Evolutionary conservation across 176 grass and related monocot species (phyloP).

Genomic region (Carex littledalei): DNA sequence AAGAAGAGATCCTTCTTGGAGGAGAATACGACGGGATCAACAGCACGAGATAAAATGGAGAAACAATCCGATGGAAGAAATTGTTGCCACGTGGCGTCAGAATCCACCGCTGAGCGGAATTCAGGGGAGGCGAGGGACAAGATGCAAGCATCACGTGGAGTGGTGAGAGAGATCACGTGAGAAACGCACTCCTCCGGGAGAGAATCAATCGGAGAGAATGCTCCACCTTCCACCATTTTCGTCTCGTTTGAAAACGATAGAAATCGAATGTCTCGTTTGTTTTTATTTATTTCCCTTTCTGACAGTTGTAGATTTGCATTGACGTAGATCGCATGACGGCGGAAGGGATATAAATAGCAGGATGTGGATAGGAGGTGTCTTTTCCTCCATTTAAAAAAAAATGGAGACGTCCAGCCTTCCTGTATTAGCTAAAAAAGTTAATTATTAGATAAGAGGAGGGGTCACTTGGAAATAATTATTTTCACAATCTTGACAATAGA

Average conservation of each 20-base stretch:
- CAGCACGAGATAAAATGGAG: slow-evolving; percentile 41
- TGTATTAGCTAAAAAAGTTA: not conserved
- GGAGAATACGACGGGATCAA: not conserved
- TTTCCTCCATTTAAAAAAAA: not conserved
- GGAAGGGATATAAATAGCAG: not conserved
- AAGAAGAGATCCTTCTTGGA: slow-evolving; percentile 76
- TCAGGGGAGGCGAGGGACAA: slow-evolving; percentile 43
- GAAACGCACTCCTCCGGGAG: slow-evolving; percentile 71
- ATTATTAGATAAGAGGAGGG: too few species aligned
- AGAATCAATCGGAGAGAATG: slow-evolving; percentile 28
- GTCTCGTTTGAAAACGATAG: not conserved
- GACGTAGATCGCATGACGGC: not conserved
- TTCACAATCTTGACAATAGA: too few species aligned
- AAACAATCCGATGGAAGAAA: slow-evolving; percentile 58
- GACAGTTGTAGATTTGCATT: not conserved
- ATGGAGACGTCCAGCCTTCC: not conserved
- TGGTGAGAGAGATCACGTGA: slow-evolving; percentile 62
- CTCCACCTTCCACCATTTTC: not conserved
- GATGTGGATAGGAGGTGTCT: not conserved
- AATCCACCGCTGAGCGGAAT: slow-evolving; percentile 49
- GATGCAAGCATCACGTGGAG: slow-evolving; percentile 49
- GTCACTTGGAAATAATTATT: too few species aligned
- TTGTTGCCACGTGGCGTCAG: slow-evolving; percentile 54
- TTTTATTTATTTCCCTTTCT: not conserved
- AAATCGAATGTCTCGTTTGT: too few species aligned